Conservation (phyloP, 1,139 yeast species). For the Taphrina sp. region DNA sequence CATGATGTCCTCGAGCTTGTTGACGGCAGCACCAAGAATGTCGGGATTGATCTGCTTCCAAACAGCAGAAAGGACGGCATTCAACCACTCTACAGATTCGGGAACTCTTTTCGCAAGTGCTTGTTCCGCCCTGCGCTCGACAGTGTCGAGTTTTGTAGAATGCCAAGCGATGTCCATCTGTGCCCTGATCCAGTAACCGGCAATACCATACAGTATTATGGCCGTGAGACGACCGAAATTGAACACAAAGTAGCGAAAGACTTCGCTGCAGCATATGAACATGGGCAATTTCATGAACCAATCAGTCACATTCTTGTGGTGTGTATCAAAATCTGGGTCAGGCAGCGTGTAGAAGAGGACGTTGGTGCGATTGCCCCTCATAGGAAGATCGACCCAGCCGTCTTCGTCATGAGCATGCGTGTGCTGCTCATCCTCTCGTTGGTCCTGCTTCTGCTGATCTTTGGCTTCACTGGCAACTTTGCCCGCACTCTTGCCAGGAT, state of each 20-base stretch:
- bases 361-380: conserved; percentile 19
- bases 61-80: conserved; percentile 14
- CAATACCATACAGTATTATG: neutral
- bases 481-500: neutral
- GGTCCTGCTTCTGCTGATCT: neutral
- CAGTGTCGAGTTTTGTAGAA: conserved; percentile 9
- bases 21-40: conserved; percentile 21
- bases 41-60: conserved; percentile 30
- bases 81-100: conserved; percentile 33
- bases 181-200: conserved; percentile 19
- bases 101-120: conserved; percentile 24
- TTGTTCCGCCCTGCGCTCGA: conserved; percentile 15
- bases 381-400: conserved; percentile 22
- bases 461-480: neutral
- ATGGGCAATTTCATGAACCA: conserved; percentile 16
- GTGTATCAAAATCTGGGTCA: conserved; percentile 16
- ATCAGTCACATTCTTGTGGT: conserved; percentile 11
- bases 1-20: conserved; percentile 33
- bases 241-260: conserved; percentile 17
- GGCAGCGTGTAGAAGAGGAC: conserved; percentile 14
- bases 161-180: conserved; percentile 12
- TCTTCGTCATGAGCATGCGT: conserved; percentile 17
- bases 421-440: conserved; percentile 1
- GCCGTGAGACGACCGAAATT: conserved; percentile 13
- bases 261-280: conserved; percentile 4